Evolutionary conservation across 352 stramenopile species (phyloP), one percentile per base, ranked within the genome.

Genomic region (Salisapilia sapeloensis): DNA sequence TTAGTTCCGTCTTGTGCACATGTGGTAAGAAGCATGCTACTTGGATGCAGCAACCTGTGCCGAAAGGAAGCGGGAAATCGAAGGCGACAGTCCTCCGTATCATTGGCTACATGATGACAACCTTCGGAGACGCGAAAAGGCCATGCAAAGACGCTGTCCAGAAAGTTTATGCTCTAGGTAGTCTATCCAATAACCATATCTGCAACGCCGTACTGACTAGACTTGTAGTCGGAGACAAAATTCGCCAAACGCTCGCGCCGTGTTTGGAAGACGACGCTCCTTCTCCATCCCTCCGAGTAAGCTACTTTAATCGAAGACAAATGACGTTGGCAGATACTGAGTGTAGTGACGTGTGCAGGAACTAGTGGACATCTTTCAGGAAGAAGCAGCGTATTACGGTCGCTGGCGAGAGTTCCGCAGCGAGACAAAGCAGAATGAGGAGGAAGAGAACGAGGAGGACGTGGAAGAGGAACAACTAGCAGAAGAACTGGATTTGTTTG

Each of bases 401-500:
- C 64, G 74, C 16, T 90, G 70, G 74, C 50, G 72, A 24, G 74
- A 90, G 37, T 90, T 90, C 32, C 65, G 64, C 12, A 53, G 60
- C 19, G 63, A 85, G 33, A 82, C 67, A 6, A 90, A 90, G 23
- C 56, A 79, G 38, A 57, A 82, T 29, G 58, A 78, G 33, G 65
- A 79, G 21, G 69, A 84, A 19, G 28, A 11, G n/a, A 14, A 22
- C 2, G 42, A 80, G n/a, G 74, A 86, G 29, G 66, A 70, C 26
- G 63, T 84, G 1, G 67, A 86, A 14, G 67, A 85, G 38, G 74
- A 90, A 20, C 62, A 86, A 19, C 53, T 86, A 3, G 74, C 70
- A 4, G 74, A 90, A 9, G 74, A 90, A 29, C 51, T 90, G n/a
- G 70, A 90, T 29, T 45, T 86, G 22, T 84, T 86, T 39, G 74